These are phyloP conservation scores for Beauveria scarabaeidicola DNA, from an alignment of 2,329 filamentous ascomycete species.

Conservation along the genomic window DNA sequence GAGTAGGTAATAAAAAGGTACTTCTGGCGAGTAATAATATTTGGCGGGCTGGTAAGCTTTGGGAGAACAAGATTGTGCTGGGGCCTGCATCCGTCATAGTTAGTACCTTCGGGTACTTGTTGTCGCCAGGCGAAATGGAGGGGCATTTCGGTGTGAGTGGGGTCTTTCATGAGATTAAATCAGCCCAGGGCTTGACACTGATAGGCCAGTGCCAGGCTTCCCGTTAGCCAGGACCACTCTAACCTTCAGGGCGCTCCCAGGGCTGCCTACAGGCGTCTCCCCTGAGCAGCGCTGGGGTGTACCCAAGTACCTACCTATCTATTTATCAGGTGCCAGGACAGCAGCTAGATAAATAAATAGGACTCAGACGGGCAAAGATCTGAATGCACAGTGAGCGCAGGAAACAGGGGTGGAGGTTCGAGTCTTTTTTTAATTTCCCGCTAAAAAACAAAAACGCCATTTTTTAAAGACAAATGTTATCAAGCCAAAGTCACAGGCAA, in stretches of 20 bases:
- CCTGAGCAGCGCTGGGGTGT: conserved; percentile 4
- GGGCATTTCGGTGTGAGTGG: conserved; percentile 30
- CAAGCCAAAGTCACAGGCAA: not conserved
- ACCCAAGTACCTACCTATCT: not conserved
- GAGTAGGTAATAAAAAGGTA: not conserved
- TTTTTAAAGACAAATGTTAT: not conserved
- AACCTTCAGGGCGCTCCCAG: not conserved
- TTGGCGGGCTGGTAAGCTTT: no score
- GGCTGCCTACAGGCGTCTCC: conserved; percentile 4
- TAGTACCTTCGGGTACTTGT: conserved; percentile 10
- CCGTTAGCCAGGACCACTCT: not conserved
- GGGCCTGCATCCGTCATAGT: not conserved
- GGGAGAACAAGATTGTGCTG: not conserved
- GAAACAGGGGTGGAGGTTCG: not conserved
- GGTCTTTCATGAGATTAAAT: conserved; percentile 34
- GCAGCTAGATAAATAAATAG: no score
- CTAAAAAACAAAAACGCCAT: not conserved
- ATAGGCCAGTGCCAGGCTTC: conserved; percentile 17
- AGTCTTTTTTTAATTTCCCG: conserved; percentile 5
- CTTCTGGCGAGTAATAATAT: no score
- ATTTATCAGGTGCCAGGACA: no score
- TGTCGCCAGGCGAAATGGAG: conserved; percentile 1
- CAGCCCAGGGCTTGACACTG: conserved; percentile 21
- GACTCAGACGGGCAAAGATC: no score
- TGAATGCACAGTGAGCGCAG: not conserved